Conservation (phyloP, 805 yeast species). For the Wickerhamiella domercqiae region DNA sequence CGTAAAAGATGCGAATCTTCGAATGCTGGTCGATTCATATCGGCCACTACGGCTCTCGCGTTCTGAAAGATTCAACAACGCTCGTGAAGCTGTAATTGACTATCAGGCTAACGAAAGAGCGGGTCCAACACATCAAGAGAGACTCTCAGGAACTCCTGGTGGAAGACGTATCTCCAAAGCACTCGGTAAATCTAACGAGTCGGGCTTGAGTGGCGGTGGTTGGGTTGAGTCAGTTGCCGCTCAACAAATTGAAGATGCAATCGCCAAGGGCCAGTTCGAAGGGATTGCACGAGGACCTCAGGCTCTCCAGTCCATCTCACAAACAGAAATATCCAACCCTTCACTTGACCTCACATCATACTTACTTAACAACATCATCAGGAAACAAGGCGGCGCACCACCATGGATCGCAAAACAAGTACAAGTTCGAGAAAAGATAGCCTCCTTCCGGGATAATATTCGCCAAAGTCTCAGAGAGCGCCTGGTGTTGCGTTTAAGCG, state of each 20-base stretch:
- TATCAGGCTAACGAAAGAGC: constrained; percentile 34
- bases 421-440: constrained; percentile 35
- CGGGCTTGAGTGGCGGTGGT: constrained; percentile 16
- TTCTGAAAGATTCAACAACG: constrained; percentile 35
- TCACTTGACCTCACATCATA: constrained; percentile 57
- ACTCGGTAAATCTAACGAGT: not conserved
- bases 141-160: constrained; percentile 5
- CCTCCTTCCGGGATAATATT: constrained; percentile 30
- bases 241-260: constrained; percentile 59
- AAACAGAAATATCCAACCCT: constrained; percentile 31
- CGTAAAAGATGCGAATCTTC: constrained; percentile 30
- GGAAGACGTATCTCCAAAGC: constrained; percentile 3
- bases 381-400: constrained; percentile 62
- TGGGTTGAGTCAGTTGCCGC: constrained; percentile 53
- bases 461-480: constrained; percentile 19
- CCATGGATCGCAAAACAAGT: constrained; percentile 82
- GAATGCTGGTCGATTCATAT: constrained; percentile 42
- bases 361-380: constrained; percentile 60
- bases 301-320: constrained; percentile 22
- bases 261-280: constrained; percentile 51
- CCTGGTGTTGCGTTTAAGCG: constrained; percentile 14
- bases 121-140: constrained; percentile 14
- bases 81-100: constrained; percentile 52
- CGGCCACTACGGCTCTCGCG: constrained; percentile 25
- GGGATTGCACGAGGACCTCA: constrained; percentile 52